Conservation (phyloP, 164 flowering plant genomes). For the Kalanchoe fedtschenkoi region DNA sequence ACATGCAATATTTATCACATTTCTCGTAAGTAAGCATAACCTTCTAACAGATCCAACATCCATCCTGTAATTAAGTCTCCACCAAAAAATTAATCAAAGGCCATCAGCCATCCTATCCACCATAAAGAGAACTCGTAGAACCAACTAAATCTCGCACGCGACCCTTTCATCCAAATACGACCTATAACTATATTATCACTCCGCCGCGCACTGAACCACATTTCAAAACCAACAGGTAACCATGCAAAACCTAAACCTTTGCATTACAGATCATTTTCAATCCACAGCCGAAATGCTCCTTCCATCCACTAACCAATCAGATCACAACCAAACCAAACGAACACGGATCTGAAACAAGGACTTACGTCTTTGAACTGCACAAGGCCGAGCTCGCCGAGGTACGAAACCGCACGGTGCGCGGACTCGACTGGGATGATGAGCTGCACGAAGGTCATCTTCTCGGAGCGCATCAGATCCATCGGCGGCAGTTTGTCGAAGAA, state of each 20-base stretch:
- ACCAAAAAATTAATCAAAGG: too few relatives aligned
- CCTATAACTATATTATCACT: too few relatives aligned
- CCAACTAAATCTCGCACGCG: too few relatives aligned
- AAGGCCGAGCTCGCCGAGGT: slow-evolving; percentile 86
- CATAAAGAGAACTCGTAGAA: too few relatives aligned
- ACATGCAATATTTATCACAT: too few relatives aligned
- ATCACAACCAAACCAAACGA: background rate
- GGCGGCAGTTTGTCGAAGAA: slow-evolving; percentile 45
- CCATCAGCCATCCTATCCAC: too few relatives aligned
- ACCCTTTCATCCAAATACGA: too few relatives aligned
- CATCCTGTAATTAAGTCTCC: too few relatives aligned
- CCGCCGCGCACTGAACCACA: background rate
- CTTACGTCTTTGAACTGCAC: slow-evolving; percentile 81
- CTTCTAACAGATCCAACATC: too few relatives aligned
- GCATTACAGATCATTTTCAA: background rate
- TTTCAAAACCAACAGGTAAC: too few relatives aligned
- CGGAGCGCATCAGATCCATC: slow-evolving; percentile 96
- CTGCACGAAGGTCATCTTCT: slow-evolving; percentile 82
- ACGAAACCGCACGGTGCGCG: slow-evolving; percentile 77
- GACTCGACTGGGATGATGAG: slow-evolving; percentile 86
- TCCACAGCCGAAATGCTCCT: background rate
- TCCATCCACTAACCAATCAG: background rate
- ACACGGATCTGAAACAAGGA: background rate
- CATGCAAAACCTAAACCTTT: background rate
- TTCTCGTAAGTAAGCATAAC: too few relatives aligned